These are phyloP conservation scores for Hyphodiscus sp. DNA, from an alignment of 2,329 filamentous ascomycete species.

Conservation along the genomic window DNA sequence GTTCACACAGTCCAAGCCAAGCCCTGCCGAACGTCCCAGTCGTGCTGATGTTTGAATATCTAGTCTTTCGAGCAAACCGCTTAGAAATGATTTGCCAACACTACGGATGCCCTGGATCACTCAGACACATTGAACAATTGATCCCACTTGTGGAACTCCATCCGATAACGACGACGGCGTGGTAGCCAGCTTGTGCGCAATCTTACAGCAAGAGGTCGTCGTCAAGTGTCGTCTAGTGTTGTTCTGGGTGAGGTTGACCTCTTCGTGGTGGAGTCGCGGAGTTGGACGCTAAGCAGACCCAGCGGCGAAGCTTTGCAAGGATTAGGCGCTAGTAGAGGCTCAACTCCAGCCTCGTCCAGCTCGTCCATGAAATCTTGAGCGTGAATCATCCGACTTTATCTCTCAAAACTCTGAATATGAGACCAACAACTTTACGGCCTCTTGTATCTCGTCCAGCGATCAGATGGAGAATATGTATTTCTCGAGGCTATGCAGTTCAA, in stretches of 20 bases:
- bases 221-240: constrained; percentile 7
- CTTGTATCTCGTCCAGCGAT: constrained; percentile 17
- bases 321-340: neutral
- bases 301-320: constrained; percentile 6
- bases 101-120: neutral
- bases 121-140: constrained; percentile 18
- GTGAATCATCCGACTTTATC: constrained; percentile 9
- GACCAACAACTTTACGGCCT: constrained; percentile 17
- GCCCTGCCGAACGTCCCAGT: neutral
- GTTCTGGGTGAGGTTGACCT: neutral
- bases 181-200: constrained; percentile 15
- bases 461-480: constrained; percentile 13
- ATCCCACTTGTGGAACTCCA: constrained; percentile 25
- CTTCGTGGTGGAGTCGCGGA: neutral
- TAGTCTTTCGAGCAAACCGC: neutral
- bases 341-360: constrained; percentile 12
- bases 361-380: constrained; percentile 9
- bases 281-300: constrained; percentile 8
- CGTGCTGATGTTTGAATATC: neutral
- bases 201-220: constrained; percentile 6
- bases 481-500: constrained; percentile 69
- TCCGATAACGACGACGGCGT: constrained; percentile 17
- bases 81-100: neutral
- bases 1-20: neutral
- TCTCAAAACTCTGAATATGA: constrained; percentile 17